A percentile compares a stretch with the other conserved stretches of the same genome.
These are phyloP conservation scores for Dittrichia graveolens DNA, from an alignment of 129 eudicot genomes.

Conservation along the genomic window DNA sequence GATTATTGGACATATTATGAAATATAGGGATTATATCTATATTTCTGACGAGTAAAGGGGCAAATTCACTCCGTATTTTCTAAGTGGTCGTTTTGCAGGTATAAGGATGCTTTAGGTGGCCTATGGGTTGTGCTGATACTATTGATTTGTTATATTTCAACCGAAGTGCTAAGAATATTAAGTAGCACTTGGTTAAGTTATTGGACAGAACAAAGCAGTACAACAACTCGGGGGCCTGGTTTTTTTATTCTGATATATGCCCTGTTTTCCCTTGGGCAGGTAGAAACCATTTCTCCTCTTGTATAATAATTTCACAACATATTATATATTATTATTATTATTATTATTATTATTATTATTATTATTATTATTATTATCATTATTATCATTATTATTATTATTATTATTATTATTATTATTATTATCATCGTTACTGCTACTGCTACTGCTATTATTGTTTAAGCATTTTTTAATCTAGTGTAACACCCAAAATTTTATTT, in stretches of 20 bases:
- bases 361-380: no score
- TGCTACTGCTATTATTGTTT: no score
- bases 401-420: no score
- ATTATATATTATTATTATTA: no score
- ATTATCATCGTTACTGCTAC: no score
- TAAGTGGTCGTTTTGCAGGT: constrained; percentile 41
- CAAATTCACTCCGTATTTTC: neutral
- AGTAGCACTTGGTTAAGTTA: constrained; percentile 97
- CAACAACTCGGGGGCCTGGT: constrained; percentile 49
- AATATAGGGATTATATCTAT: neutral
- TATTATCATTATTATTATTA: no score
- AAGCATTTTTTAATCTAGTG: no score
- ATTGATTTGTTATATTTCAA: constrained; percentile 61
- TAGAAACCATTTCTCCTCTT: constrained; percentile 19
- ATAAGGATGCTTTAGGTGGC: constrained; percentile 88
- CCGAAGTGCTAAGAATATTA: constrained; percentile 74
- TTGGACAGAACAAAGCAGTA: constrained; percentile 73
- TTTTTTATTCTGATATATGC: constrained; percentile 73
- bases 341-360: no score
- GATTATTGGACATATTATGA: constrained; percentile 1
- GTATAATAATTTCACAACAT: no score
- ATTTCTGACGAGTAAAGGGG: neutral
- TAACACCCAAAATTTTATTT: no score
- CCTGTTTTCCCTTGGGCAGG: constrained; percentile 78
- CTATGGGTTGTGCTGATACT: constrained; percentile 79